These are phyloP conservation scores for Fraxinus excelsior DNA, from an alignment of 257 asterid genomes.

Conservation along the genomic window DNA sequence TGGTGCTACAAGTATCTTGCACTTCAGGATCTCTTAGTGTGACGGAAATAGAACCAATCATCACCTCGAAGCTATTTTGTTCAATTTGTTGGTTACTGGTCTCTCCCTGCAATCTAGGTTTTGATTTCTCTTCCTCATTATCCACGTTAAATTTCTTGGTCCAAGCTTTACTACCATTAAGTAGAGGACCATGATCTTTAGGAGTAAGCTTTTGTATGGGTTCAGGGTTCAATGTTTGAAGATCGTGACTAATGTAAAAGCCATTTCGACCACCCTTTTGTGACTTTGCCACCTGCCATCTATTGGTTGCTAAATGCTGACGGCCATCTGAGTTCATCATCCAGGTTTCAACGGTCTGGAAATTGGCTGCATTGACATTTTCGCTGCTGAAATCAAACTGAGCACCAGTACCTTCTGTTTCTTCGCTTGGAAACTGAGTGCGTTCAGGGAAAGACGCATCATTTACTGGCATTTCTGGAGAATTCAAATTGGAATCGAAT, in stretches of 20 bases:
- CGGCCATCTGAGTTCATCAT: constrained; percentile 36
- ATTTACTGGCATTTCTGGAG: constrained; percentile 37
- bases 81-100: constrained; percentile 30
- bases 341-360: constrained; percentile 44
- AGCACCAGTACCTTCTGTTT: constrained; percentile 41
- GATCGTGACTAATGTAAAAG: constrained; percentile 42
- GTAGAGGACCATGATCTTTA: constrained; percentile 40
- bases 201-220: constrained; percentile 47
- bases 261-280: constrained; percentile 54
- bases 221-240: constrained; percentile 53
- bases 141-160: constrained; percentile 59
- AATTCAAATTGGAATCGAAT: constrained; percentile 37
- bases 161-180: constrained; percentile 64
- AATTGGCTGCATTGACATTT: constrained; percentile 30
- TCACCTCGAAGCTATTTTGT: constrained; percentile 55
- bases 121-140: constrained; percentile 38
- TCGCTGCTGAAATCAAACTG: constrained; percentile 39
- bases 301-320: constrained; percentile 31
- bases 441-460: constrained; percentile 37
- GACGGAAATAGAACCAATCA: constrained; percentile 60
- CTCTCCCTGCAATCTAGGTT: constrained; percentile 31
- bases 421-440: constrained; percentile 42
- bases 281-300: constrained; percentile 65
- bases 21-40: constrained; percentile 27
- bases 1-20: constrained; percentile 17